Base-by-base conservation (phyloP, 176 grass and related monocot genomes). In the Dactylis glomerata region DNA sequence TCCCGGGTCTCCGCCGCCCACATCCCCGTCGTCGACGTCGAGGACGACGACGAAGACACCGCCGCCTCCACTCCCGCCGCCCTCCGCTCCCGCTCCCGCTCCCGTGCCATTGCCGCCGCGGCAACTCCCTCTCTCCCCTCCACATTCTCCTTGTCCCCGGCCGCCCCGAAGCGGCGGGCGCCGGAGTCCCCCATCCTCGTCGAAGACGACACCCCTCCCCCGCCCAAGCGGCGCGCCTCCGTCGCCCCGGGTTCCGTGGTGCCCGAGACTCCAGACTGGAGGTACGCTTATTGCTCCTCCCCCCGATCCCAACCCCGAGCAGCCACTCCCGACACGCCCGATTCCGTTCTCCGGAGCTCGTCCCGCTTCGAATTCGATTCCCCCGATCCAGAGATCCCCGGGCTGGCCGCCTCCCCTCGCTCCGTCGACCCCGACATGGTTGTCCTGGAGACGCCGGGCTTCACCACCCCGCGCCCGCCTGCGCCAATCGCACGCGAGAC, bases 121-220 rank as follows among this genome's bases (percentile, higher is more conserved):
- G 27, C 0, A 49, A 49, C 49, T 12, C 16, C 16, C 5, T 51
- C 46, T 16, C 19, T 30, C 23, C 77, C 40, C 78, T 75, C 31
- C 22, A 44, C 44, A 1, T 83, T 63, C 82, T 88, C 77, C 37
- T 62, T 82, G 6, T 72, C 79, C 19, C 83, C 66, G 10, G 77
- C 55, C 3, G 46, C 27, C 36, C 37, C 54, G 5, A 87, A 82
- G 81, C 64, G 73, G 7, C 73, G n/a, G 22, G 27, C 15, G 24
- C 63, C 30, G 10, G 61, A 36, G 66, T 68, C 62, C 24, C 51
- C 75, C 34, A 75, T 95, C 75, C 15, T 34, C 67, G 69, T 94
- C 32, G 90, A 90, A 82, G 90, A 90, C 85, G 90, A 90, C 82
- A 87, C 81, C 56, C 82, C 87, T 1, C 80, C 93, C 4, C 85